phyloP scores from a whole-genome alignment of 192 early-diverging fungal species.

The Piromyces finnis region DNA sequence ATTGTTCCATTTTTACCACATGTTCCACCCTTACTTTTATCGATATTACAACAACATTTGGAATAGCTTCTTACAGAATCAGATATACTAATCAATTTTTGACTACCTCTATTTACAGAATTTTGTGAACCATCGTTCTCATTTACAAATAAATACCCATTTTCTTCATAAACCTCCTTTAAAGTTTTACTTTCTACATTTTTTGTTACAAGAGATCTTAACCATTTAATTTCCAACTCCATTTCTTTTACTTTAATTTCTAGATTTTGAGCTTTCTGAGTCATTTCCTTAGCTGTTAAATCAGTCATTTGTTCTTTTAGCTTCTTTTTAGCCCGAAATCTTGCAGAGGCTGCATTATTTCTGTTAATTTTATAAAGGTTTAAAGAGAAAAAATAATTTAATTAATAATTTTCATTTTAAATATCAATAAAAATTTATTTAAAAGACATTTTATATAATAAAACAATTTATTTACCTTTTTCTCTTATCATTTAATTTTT shows the following conservation, averaged over 20 bases:
- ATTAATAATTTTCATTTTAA: too few relatives aligned
- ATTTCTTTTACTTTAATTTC: constrained; percentile 57
- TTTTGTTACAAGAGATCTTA: constrained; percentile 68
- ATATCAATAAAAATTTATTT: too few relatives aligned
- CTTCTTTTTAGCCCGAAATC: constrained; percentile 94
- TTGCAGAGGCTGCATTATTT: constrained; percentile 88
- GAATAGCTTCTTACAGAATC: background rate
- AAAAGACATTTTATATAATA: too few relatives aligned
- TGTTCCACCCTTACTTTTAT: background rate
- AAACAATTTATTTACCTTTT: background rate
- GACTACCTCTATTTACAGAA: background rate
- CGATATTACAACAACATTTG: background rate
- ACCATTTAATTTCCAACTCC: constrained; percentile 80
- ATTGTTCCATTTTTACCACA: too few relatives aligned
- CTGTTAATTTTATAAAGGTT: constrained; percentile 10
- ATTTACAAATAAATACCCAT: background rate
- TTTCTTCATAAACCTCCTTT: background rate
- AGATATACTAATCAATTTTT: background rate
- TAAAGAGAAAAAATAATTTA: too few relatives aligned
- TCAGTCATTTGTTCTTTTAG: constrained; percentile 71
- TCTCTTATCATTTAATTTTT: background rate
- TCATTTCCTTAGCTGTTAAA: constrained; percentile 58
- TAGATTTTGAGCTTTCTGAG: constrained; percentile 43
- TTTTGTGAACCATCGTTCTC: background rate
- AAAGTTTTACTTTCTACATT: constrained; percentile 13